Evolutionary conservation across 305 asterid species (phyloP), one percentile per base, ranked within the genome.

Genomic region (Striga hermonthica): DNA sequence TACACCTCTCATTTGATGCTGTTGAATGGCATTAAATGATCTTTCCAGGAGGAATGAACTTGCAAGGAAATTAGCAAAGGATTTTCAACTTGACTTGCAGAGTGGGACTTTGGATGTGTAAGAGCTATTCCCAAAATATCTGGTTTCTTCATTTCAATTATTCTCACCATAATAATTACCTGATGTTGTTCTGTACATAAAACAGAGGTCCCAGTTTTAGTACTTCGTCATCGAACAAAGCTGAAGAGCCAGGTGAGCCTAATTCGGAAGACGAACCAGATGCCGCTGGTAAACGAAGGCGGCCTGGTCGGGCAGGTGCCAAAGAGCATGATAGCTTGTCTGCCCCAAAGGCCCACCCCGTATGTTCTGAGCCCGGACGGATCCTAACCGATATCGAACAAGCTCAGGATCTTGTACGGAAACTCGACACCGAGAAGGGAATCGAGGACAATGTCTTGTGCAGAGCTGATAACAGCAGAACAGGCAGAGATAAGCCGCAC

Each of bases 11-110:
- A n/a, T 76, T 65, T 68, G 62, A 13, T 38, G 31, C 13, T 52
- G 11, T 48, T 31, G 50, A 44, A 65, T 60, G 8, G 38, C 67
- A 37, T 72, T 44, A 50, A 35, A 14, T 66, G 59, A 63, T 60
- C 49, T 68, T 68, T 70, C 39, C 71, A 94, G 99, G 95, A 88
- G 99, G 80, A 88, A 86, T 60, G 97, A 88, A 69, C 78, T 75
- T 60, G 95, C 95, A 31, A 85, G 74, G 78, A 94, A 88, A 79
- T 75, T 78, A 79, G 95, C 95, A 1, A 90, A 86, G 75, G 93
- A 94, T 69, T 88, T 94, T 84, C 87, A 83, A 71, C 84, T 79
- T 80, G 99, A 94, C 74, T 73, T 94, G 84, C 96, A 90, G 80
- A 85, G 80, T 66, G 97, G 97, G 70, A 80, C 91, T 28, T 64